Conservation (phyloP, 2,329 filamentous ascomycete genomes). For the Pseudogymnoascus sp. region DNA sequence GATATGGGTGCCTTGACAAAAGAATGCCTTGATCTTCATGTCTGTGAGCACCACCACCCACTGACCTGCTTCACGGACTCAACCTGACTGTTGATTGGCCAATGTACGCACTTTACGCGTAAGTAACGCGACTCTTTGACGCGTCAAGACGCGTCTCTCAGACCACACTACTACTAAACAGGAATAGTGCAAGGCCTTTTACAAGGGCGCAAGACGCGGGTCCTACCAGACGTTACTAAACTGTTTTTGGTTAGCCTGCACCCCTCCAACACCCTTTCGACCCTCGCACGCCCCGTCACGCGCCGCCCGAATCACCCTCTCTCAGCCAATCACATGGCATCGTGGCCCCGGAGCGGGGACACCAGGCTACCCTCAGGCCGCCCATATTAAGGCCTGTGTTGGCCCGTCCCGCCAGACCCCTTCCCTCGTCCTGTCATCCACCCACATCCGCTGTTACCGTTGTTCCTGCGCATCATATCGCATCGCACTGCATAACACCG, state of each 20-base stretch:
- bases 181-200: background rate
- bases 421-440: constrained; percentile 7
- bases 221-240: background rate
- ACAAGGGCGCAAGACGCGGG: background rate
- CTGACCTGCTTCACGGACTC: constrained; percentile 14
- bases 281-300: background rate
- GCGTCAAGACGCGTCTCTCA: background rate
- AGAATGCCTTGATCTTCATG: no score
- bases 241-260: background rate
- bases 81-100: constrained; percentile 18
- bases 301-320: background rate
- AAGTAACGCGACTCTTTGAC: background rate
- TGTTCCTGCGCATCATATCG: constrained; percentile 8
- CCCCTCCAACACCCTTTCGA: background rate
- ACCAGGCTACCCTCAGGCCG: constrained; percentile 4
- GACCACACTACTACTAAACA: background rate
- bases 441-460: background rate
- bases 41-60: constrained; percentile 29
- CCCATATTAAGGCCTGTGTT: constrained; percentile 6
- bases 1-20: background rate
- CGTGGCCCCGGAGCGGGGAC: background rate
- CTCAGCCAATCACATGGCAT: constrained; percentile 1
- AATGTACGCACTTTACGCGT: background rate
- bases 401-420: constrained; percentile 6
- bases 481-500: constrained; percentile 5